phyloP scores from a whole-genome alignment of 2,329 filamentous ascomycete species.

The Fusarium brachygibbosum region DNA sequence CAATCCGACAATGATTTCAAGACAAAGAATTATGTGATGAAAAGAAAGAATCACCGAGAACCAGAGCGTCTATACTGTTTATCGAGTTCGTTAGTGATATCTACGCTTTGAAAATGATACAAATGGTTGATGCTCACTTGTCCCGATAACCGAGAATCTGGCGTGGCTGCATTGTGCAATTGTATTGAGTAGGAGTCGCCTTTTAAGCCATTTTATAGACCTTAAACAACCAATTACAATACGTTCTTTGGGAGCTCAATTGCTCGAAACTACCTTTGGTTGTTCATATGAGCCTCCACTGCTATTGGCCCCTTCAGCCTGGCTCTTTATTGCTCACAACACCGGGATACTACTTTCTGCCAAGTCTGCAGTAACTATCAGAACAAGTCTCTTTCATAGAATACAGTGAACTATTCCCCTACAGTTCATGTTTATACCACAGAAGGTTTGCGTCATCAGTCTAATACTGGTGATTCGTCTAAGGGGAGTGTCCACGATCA shows the following conservation, averaged over 20 bases:
- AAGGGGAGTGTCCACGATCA: neutral
- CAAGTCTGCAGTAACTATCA: neutral
- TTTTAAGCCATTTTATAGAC: neutral
- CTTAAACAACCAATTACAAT: constrained; percentile 9
- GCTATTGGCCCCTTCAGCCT: neutral
- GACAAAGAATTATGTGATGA: neutral
- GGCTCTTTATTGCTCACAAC: neutral
- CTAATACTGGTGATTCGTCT: neutral
- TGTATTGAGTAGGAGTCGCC: neutral
- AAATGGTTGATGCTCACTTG: neutral
- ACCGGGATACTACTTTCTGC: neutral
- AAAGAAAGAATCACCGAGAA: neutral
- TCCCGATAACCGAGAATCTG: constrained; percentile 30
- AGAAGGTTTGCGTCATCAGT: neutral
- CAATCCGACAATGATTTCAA: neutral
- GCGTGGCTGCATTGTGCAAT: constrained; percentile 11
- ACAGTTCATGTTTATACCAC: neutral
- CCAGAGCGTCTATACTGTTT: neutral
- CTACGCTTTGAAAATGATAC: no score
- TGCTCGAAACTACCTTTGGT: neutral
- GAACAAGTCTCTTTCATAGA: neutral
- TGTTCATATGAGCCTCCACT: neutral
- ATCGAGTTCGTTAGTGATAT: neutral
- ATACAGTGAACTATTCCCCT: neutral
- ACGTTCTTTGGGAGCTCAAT: neutral